phyloP scores from a whole-genome alignment of 345 rosid species.

The Brassica juncea region DNA sequence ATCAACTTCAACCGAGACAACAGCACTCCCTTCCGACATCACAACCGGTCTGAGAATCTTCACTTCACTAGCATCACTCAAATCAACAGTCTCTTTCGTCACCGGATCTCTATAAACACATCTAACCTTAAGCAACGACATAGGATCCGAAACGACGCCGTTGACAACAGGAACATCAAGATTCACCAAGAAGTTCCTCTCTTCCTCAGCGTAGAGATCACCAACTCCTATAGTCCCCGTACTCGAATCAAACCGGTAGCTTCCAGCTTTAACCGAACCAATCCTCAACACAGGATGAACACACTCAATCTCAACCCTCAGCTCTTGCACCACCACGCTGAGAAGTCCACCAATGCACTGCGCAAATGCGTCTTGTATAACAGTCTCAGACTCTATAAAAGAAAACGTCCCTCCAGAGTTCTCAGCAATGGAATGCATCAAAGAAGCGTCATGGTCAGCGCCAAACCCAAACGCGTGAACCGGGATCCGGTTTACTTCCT shows the following conservation, averaged over 20 bases:
- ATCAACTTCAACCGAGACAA: constrained; percentile 82
- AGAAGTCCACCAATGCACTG: constrained; percentile 98
- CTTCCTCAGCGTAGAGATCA: constrained; percentile 96
- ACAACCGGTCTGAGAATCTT: constrained; percentile 58
- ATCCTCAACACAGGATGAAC: constrained; percentile 51
- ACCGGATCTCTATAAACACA: constrained; percentile 71
- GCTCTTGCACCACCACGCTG: constrained; percentile 86
- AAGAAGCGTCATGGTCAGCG: constrained; percentile 81
- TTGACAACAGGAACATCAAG: constrained; percentile 63
- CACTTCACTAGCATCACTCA: constrained; percentile 52
- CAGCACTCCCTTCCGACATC: constrained; percentile 39
- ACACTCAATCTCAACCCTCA: constrained; percentile 61
- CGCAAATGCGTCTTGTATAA: constrained; percentile 97
- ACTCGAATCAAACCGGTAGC: constrained; percentile 57
- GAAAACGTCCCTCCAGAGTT: constrained; percentile 96
- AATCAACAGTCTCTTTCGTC: constrained; percentile 53
- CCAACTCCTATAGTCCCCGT: constrained; percentile 69
- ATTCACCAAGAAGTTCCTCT: constrained; percentile 82
- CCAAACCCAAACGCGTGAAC: constrained; percentile 97
- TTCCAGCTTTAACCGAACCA: constrained; percentile 79
- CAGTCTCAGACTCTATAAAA: constrained; percentile 84
- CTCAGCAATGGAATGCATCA: constrained; percentile 90
- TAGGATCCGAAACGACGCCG: constrained; percentile 46
- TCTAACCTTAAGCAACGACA: constrained; percentile 66
- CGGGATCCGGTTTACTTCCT: constrained; percentile 56